These are phyloP conservation scores for Botryosphaeria dothidea DNA, from an alignment of 2,329 filamentous ascomycete genomes.

Conservation along the genomic window DNA sequence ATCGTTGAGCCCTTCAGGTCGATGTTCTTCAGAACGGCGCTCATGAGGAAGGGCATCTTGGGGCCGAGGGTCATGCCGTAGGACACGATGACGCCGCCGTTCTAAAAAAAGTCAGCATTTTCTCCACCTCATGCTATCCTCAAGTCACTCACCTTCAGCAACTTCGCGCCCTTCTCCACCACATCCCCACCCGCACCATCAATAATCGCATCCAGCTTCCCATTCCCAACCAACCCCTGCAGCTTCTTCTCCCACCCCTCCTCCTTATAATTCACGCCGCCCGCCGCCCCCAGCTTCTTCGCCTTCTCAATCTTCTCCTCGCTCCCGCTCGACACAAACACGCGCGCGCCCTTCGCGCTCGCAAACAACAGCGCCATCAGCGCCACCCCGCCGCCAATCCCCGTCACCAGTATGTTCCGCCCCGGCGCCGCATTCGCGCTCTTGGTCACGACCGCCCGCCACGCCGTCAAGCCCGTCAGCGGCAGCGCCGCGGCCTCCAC, in stretches of 20 bases:
- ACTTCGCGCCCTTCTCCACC: slow-evolving; percentile 64
- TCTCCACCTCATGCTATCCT: slow-evolving; percentile 16
- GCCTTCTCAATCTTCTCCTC: slow-evolving; percentile 75
- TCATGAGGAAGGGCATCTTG: slow-evolving; percentile 84
- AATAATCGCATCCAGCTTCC: slow-evolving; percentile 80
- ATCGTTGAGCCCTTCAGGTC: slow-evolving; percentile 86
- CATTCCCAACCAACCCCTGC: slow-evolving; percentile 59
- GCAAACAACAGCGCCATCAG: slow-evolving; percentile 80
- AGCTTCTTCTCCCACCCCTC: slow-evolving; percentile 81
- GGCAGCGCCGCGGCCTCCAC: slow-evolving; percentile 82
- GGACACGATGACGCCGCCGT: slow-evolving; percentile 77
- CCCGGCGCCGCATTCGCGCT: slow-evolving; percentile 63
- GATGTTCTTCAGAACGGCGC: slow-evolving; percentile 81
- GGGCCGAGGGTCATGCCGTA: slow-evolving; percentile 92
- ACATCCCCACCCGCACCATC: slow-evolving; percentile 90
- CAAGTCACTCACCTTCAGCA: slow-evolving; percentile 61
- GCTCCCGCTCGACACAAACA: slow-evolving; percentile 79
- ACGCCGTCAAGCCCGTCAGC: slow-evolving; percentile 82
- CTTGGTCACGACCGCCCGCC: slow-evolving; percentile 83
- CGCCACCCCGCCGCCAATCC: slow-evolving; percentile 91
- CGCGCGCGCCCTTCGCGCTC: slow-evolving; percentile 59
- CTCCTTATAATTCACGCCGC: slow-evolving; percentile 80
- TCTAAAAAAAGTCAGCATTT: slow-evolving; percentile 32
- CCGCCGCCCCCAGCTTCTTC: slow-evolving; percentile 69
- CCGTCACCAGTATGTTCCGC: slow-evolving; percentile 79